Conservation (phyloP, 257 asterid genomes). For the Solanum tarijense region DNA sequence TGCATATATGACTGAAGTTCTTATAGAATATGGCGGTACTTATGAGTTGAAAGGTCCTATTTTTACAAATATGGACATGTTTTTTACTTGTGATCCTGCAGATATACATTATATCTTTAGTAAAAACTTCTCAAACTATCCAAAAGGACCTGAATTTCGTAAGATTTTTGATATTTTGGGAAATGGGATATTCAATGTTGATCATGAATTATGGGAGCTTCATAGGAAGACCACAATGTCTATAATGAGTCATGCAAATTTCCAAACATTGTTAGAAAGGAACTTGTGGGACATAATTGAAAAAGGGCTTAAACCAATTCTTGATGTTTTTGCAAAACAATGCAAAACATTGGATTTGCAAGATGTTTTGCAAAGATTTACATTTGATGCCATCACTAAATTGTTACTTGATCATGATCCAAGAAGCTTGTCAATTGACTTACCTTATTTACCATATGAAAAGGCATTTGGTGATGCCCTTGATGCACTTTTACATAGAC, state of each 20-base stretch:
- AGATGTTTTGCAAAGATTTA: not conserved
- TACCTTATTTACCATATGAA: not conserved
- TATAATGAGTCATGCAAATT: not conserved
- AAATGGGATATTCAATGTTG: not conserved
- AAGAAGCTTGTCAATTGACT: not conserved
- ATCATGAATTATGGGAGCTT: not conserved
- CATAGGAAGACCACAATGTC: not conserved
- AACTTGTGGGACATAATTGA: not conserved
- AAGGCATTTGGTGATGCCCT: not conserved
- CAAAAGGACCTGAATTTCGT: not conserved
- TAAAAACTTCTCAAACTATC: not conserved
- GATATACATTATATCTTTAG: not conserved
- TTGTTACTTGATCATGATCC: constrained; percentile 1
- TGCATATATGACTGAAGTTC: not conserved
- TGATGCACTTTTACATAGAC: not conserved
- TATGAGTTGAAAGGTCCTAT: not conserved
- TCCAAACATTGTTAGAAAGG: not conserved
- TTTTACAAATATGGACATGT: not conserved
- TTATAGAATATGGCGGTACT: not conserved
- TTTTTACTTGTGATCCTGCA: not conserved
- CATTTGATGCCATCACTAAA: not conserved
- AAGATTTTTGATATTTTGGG: not conserved
- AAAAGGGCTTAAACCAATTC: not conserved
- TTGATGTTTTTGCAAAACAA: not conserved
- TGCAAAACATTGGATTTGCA: not conserved